Conservation (phyloP, 164 flowering plant genomes). For the Magnolia sinica region DNA sequence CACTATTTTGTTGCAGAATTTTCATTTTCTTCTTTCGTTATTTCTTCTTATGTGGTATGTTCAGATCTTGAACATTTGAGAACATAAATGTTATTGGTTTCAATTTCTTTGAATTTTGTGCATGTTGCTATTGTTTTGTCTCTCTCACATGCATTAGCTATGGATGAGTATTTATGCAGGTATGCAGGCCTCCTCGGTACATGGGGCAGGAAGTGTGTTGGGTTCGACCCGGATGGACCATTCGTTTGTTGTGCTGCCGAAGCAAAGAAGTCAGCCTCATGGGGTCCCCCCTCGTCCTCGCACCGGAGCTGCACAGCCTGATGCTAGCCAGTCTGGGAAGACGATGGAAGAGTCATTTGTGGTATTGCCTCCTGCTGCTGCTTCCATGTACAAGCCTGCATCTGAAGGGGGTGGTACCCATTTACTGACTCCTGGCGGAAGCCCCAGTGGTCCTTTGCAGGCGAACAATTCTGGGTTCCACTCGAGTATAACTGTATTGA, state of each 20-base stretch:
- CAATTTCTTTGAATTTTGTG: not conserved
- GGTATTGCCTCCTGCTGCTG: slow-evolving; percentile 81
- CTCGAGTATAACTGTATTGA: slow-evolving; percentile 74
- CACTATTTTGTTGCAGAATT: not conserved
- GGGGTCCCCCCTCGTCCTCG: slow-evolving; percentile 82
- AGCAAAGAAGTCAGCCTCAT: slow-evolving; percentile 57
- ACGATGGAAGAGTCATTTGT: slow-evolving; percentile 97
- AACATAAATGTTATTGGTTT: too few species aligned
- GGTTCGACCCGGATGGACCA: slow-evolving; percentile 85
- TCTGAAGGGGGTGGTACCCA: slow-evolving; percentile 58
- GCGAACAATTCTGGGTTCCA: slow-evolving; percentile 76
- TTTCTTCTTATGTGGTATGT: not conserved
- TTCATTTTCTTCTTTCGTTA: not conserved
- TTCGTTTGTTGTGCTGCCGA: slow-evolving; percentile 86
- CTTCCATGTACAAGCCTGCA: slow-evolving; percentile 70
- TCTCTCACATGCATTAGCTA: not conserved
- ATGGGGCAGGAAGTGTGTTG: slow-evolving; percentile 66
- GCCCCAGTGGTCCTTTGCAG: slow-evolving; percentile 38
- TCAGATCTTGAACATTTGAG: too few species aligned
- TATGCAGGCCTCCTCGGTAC: slow-evolving; percentile 71
- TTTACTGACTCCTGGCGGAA: slow-evolving; percentile 46
- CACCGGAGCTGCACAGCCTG: slow-evolving; percentile 43
- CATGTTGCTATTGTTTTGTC: not conserved
- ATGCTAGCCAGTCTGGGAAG: slow-evolving; percentile 55
- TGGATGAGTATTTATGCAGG: slow-evolving; percentile 39